Conservation (phyloP, 192 early-diverging fungal species). For the Martensiomyces pterosporus region DNA sequence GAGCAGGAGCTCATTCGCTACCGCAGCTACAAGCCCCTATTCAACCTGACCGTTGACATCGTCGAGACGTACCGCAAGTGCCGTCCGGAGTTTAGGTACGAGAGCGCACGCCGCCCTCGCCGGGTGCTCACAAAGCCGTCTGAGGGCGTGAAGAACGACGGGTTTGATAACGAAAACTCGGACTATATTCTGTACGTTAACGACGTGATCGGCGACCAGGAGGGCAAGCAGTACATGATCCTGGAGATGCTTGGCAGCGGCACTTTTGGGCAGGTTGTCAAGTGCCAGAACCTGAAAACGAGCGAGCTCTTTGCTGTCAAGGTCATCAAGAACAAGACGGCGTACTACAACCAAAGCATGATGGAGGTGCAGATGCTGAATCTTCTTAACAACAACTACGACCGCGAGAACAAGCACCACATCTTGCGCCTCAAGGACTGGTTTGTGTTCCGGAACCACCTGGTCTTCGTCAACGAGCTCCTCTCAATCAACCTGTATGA, state of each 20-base stretch:
- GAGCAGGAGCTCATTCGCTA: conserved; percentile 41
- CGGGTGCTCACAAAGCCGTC: conserved; percentile 92
- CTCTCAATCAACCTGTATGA: conserved; percentile 97
- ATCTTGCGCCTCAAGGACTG: conserved; percentile 85
- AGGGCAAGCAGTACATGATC: conserved; percentile 89
- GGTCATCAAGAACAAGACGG: conserved; percentile 97
- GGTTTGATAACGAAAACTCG: conserved; percentile 90
- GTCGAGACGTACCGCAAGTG: conserved; percentile 69
- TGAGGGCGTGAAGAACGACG: conserved; percentile 85
- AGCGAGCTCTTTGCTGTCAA: conserved; percentile 91
- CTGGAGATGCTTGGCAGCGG: conserved; percentile 91
- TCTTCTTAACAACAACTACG: conserved; percentile 86
- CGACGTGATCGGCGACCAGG: conserved; percentile 89
- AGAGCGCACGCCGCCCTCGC: conserved; percentile 73
- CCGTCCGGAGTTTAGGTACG: conserved; percentile 82
- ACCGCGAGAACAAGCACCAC: conserved; percentile 82
- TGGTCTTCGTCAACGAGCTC: conserved; percentile 97
- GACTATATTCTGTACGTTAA: conserved; percentile 98
- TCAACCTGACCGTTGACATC: conserved; percentile 57
- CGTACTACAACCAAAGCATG: conserved; percentile 97
- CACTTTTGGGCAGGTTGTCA: conserved; percentile 98
- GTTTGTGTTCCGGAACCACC: conserved; percentile 89
- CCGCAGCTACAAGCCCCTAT: conserved; percentile 50
- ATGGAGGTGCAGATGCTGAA: conserved; percentile 95
- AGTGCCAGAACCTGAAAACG: conserved; percentile 90